Percentiles rank a stretch among this genome's conserved stretches.
Conservation (phyloP, 2,329 filamentous ascomycete species). For the Mycocentrospora acerina region DNA sequence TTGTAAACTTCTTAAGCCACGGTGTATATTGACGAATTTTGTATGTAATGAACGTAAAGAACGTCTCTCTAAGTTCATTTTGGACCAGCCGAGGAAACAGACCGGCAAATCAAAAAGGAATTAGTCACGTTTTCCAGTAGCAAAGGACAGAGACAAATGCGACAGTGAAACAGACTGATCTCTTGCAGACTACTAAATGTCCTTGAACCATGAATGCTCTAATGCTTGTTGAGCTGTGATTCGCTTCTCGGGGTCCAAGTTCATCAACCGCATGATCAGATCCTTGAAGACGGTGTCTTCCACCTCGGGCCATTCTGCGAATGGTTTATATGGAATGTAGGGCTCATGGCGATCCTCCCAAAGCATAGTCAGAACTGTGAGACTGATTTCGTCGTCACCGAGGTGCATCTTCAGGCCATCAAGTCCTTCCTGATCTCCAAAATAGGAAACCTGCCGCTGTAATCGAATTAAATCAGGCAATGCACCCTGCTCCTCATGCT, state of each 20-base stretch:
- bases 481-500: conserved; percentile 21
- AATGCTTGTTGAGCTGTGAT: conserved; percentile 46
- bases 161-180: no score
- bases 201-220: conserved; percentile 30
- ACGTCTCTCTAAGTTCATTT: no score
- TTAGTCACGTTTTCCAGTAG: no score
- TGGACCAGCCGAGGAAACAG: no score
- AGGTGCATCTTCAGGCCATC: conserved; percentile 38
- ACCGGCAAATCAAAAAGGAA: no score
- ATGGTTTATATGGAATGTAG: conserved; percentile 35
- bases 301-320: conserved; percentile 33
- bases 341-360: conserved; percentile 36
- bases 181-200: background rate
- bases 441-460: conserved; percentile 35
- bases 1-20: no score
- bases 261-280: conserved; percentile 43
- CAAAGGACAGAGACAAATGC: no score
- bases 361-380: conserved; percentile 33
- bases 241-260: conserved; percentile 44
- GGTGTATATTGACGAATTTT: no score
- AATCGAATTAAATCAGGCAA: conserved; percentile 26
- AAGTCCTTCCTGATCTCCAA: conserved; percentile 25
- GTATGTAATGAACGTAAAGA: no score
- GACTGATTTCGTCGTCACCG: conserved; percentile 34
- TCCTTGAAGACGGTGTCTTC: conserved; percentile 44